phyloP scores from a whole-genome alignment of 140 eudicot genomes.

The Cichorium intybus region DNA sequence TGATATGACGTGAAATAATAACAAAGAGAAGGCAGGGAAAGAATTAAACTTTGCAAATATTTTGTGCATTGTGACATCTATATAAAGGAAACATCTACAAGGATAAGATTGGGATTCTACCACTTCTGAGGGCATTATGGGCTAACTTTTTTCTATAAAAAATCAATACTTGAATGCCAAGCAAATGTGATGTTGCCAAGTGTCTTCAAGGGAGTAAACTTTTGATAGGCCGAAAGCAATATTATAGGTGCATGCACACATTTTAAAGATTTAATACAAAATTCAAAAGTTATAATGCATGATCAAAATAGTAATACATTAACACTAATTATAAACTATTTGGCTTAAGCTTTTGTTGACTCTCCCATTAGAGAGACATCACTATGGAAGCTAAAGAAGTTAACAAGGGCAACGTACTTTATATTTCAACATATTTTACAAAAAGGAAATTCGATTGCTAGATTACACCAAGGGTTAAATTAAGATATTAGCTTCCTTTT shows the following conservation, averaged over 20 bases:
- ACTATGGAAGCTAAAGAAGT: slow-evolving; percentile 14
- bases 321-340: background rate
- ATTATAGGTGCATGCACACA: slow-evolving; percentile 18
- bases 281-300: slow-evolving; percentile 3
- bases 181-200: slow-evolving; percentile 39
- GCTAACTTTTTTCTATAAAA: slow-evolving; percentile 1
- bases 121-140: slow-evolving; percentile 23
- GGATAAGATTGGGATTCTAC: slow-evolving; percentile 27
- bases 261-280: background rate
- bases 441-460: background rate
- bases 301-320: background rate
- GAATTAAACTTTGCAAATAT: slow-evolving; percentile 5
- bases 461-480: background rate
- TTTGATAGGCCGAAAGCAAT: slow-evolving; percentile 1
- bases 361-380: slow-evolving; percentile 14
- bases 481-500: background rate
- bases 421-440: background rate
- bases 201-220: slow-evolving; percentile 23
- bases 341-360: slow-evolving; percentile 19
- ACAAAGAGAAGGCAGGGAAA: background rate
- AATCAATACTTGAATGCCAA: slow-evolving; percentile 25
- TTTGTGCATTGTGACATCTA: slow-evolving; percentile 14
- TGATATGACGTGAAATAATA: background rate
- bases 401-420: background rate
- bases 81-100: slow-evolving; percentile 35